These are phyloP conservation scores for Yarrowia sp. DNA, from an alignment of 805 yeast species.

Conservation along the genomic window DNA sequence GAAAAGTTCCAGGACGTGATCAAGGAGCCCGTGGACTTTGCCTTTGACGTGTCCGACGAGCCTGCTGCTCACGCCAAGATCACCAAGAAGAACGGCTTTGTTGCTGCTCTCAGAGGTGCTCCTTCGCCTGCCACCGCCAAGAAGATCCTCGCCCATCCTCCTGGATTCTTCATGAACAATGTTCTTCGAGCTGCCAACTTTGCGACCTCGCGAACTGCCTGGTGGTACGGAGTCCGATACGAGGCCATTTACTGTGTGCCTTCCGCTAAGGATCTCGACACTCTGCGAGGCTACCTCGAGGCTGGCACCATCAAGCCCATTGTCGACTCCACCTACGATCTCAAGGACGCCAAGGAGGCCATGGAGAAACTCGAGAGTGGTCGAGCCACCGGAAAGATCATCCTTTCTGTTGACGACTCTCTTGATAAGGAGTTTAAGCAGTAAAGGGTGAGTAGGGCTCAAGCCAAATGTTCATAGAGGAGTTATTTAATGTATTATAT, in stretches of 20 bases:
- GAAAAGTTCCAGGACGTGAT: slow-evolving; percentile 41
- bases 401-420: slow-evolving; percentile 37
- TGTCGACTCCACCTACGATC: slow-evolving; percentile 39
- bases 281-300: slow-evolving; percentile 39
- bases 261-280: slow-evolving; percentile 14
- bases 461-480: background rate
- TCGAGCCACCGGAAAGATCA: slow-evolving; percentile 44
- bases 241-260: slow-evolving; percentile 36
- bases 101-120: slow-evolving; percentile 40
- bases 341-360: slow-evolving; percentile 39
- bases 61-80: slow-evolving; percentile 39
- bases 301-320: slow-evolving; percentile 42
- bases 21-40: slow-evolving; percentile 41
- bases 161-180: slow-evolving; percentile 21
- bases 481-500: slow-evolving; percentile 3
- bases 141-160: slow-evolving; percentile 19
- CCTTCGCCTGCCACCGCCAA: slow-evolving; percentile 38
- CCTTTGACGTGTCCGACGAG: slow-evolving; percentile 43
- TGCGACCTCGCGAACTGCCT: slow-evolving; percentile 16
- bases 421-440: slow-evolving; percentile 28
- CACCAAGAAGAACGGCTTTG: slow-evolving; percentile 41
- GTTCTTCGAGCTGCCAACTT: slow-evolving; percentile 30
- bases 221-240: slow-evolving; percentile 40
- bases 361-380: slow-evolving; percentile 40
- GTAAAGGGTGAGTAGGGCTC: background rate